Evolutionary conservation across 495 filamentous ascomycete genomes (phyloP).

Genomic region (Aspergillus olivimuriae): DNA sequence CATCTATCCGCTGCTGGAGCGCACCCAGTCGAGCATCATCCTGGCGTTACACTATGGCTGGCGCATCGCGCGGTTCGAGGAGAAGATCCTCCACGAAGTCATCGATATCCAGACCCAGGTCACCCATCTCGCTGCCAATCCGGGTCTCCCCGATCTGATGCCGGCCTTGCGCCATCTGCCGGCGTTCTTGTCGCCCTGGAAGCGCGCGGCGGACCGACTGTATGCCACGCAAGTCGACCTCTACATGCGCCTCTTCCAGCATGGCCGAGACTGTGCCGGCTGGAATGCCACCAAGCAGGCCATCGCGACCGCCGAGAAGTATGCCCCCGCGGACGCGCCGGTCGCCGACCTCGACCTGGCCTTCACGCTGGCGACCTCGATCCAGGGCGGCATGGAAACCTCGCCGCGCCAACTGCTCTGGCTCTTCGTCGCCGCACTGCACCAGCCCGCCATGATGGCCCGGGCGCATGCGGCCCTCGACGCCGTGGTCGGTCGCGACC

Average conservation of each 20-base stretch:
- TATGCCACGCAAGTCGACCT: constrained; percentile 19
- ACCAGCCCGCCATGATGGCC: constrained; percentile 11
- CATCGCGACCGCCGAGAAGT: constrained; percentile 14
- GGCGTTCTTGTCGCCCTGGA: constrained; percentile 26
- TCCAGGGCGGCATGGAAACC: constrained; percentile 28
- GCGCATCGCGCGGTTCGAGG: constrained; percentile 23
- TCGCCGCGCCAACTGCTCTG: constrained; percentile 24
- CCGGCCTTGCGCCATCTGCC: constrained; percentile 29
- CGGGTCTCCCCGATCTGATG: constrained; percentile 26
- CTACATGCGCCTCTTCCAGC: constrained; percentile 21
- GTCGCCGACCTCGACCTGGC: constrained; percentile 23
- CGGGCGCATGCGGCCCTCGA: constrained; percentile 28
- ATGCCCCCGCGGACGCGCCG: constrained; percentile 2
- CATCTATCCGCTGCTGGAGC: constrained; percentile 21
- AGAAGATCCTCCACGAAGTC: constrained; percentile 22
- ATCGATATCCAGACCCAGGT: constrained; percentile 17
- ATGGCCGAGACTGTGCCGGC: constrained; percentile 13
- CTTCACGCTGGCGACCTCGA: constrained; percentile 23
- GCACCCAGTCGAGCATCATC: constrained; percentile 26
- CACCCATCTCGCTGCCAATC: constrained; percentile 23
- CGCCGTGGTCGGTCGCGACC: constrained; percentile 23
- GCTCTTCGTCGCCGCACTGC: constrained; percentile 23
- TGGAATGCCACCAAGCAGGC: constrained; percentile 29
- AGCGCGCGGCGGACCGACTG: constrained; percentile 16
- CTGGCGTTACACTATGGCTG: constrained; percentile 28